Percentiles rank a stretch among this genome's conserved stretches.
phyloP scores from a whole-genome alignment of 2,329 filamentous ascomycete species.

The Fusarium austroafricanum region DNA sequence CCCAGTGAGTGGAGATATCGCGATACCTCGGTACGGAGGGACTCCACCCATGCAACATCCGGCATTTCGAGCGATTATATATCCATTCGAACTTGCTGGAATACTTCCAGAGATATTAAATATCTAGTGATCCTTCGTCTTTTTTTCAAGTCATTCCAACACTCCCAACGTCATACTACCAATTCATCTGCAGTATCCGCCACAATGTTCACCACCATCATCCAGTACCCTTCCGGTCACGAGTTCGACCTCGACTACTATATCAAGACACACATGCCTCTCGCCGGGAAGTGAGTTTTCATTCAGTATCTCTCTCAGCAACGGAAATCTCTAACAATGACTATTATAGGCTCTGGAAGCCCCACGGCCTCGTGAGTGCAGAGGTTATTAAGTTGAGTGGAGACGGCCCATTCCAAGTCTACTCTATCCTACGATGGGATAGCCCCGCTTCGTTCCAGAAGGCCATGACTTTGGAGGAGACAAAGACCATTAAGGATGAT shows the following conservation, averaged over 20 bases:
- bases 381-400: conserved; percentile 14
- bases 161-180: neutral
- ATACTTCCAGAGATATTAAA: too few species aligned
- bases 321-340: rapidly evolving
- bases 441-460: conserved; percentile 21
- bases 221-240: conserved; percentile 21
- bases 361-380: neutral
- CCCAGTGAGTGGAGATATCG: neutral
- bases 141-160: neutral
- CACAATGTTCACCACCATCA: conserved; percentile 10
- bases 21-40: neutral
- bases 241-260: conserved; percentile 28
- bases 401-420: conserved; percentile 13
- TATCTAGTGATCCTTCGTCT: neutral
- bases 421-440: conserved; percentile 9
- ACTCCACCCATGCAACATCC: neutral
- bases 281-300: neutral
- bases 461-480: neutral
- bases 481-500: conserved; percentile 6
- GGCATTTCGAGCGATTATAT: neutral
- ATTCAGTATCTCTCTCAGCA: rapidly evolving
- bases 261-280: conserved; percentile 12
- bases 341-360: conserved; percentile 4
- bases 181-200: neutral
- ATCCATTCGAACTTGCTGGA: too few species aligned